phyloP scores from a whole-genome alignment of 768 basidiomycete genomes.

The Lactarius akahatsu region DNA sequence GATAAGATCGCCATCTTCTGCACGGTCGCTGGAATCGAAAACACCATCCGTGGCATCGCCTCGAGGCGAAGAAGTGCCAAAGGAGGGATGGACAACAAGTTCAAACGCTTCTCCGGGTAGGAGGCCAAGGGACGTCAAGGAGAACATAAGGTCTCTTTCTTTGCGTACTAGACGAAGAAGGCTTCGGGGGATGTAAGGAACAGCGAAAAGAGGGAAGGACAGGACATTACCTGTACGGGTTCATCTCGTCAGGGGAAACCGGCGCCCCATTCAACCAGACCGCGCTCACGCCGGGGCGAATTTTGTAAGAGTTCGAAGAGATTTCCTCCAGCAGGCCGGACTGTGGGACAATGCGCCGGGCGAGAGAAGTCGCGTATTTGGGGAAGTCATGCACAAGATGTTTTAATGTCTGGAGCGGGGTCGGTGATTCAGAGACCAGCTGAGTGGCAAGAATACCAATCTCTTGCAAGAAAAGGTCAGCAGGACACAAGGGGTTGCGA shows the following conservation, averaged over 20 bases:
- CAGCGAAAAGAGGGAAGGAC: not conserved
- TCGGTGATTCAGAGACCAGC: slow-evolving; percentile 60
- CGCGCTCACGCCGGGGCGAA: slow-evolving; percentile 51
- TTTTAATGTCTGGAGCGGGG: slow-evolving; percentile 56
- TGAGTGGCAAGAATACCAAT: slow-evolving; percentile 76
- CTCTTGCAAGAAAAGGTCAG: slow-evolving; percentile 40
- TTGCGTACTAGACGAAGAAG: slow-evolving; percentile 70
- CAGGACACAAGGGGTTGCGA: slow-evolving; percentile 40
- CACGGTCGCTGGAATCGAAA: slow-evolving; percentile 88
- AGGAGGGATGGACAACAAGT: slow-evolving; percentile 62
- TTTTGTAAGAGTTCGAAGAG: slow-evolving; percentile 52
- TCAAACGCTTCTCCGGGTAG: slow-evolving; percentile 64
- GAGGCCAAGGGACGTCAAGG: slow-evolving; percentile 63
- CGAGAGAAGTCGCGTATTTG: slow-evolving; percentile 71
- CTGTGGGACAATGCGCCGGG: slow-evolving; percentile 62
- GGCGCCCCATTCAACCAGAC: slow-evolving; percentile 82
- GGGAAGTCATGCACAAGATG: slow-evolving; percentile 88
- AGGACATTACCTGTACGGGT: slow-evolving; percentile 57
- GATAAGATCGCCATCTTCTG: slow-evolving; percentile 72
- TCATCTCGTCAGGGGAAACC: slow-evolving; percentile 61
- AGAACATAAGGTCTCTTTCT: slow-evolving; percentile 62
- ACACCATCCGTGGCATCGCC: slow-evolving; percentile 60
- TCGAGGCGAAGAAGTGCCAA: slow-evolving; percentile 53
- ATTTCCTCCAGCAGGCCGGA: slow-evolving; percentile 55
- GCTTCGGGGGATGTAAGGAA: slow-evolving; percentile 34